Conservation (phyloP, 78 protist genomes). For the Bigelowiella natans region DNA sequence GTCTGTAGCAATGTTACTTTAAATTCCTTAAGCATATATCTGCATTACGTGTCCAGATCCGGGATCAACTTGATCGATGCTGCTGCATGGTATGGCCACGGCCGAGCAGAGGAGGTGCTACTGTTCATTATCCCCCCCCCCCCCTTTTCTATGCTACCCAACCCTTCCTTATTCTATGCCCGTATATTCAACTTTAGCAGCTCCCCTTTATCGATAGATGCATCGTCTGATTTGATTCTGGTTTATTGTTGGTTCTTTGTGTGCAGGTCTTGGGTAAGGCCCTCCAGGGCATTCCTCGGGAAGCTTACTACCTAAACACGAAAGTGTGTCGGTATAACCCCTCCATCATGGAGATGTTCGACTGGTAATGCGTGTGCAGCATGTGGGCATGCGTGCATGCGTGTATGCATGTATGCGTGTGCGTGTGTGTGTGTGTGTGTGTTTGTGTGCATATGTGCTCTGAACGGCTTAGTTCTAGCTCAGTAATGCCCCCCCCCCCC, state of each 20-base stretch:
- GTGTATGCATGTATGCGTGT: not conserved
- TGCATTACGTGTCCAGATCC: not conserved
- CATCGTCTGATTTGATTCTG: no score
- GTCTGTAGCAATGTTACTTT: no score
- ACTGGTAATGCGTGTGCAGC: not conserved
- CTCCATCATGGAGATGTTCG: not conserved
- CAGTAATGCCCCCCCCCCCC: no score
- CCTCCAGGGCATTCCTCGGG: not conserved
- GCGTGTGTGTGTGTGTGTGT: not conserved
- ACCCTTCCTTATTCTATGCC: no score
- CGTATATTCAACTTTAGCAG: no score
- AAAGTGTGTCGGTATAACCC: not conserved
- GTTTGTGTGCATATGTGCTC: not conserved
- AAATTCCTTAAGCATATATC: no score
- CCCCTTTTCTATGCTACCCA: no score
- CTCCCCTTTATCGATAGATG: no score
- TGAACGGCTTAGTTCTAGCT: no score
- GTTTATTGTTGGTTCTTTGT: no score
- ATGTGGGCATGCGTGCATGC: not conserved
- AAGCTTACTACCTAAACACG: not conserved
- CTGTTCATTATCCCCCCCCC: no score
- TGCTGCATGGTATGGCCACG: not conserved
- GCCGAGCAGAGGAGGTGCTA: no score
- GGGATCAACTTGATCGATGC: not conserved
- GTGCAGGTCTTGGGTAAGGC: not conserved